Evolutionary conservation across 495 filamentous ascomycete genomes (phyloP).

Genomic region (Aspergillus saccharolyticus): DNA sequence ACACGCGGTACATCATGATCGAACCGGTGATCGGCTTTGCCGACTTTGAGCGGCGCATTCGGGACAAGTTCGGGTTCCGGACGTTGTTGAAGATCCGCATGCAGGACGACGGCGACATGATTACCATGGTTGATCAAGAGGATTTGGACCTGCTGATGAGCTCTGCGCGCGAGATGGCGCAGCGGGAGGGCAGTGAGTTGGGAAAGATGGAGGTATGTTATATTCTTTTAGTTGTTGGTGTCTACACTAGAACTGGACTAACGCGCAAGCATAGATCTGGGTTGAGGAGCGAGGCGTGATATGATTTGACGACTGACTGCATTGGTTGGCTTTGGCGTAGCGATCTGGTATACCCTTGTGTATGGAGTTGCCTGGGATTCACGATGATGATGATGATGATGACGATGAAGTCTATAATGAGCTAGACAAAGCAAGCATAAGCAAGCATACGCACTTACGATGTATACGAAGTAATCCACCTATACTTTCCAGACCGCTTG

Average conservation of each 20-base stretch:
- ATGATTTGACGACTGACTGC: slow-evolving; percentile 13
- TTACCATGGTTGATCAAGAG: slow-evolving; percentile 94
- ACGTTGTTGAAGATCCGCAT: slow-evolving; percentile 76
- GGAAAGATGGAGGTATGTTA: slow-evolving; percentile 90
- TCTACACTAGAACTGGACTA: not conserved
- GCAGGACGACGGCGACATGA: slow-evolving; percentile 84
- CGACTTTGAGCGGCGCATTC: slow-evolving; percentile 70
- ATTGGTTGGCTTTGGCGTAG: not conserved
- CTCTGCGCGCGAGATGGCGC: slow-evolving; percentile 60
- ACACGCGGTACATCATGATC: slow-evolving; percentile 93
- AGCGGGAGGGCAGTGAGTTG: slow-evolving; percentile 71
- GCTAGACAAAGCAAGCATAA: not conserved
- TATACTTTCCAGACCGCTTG: too few species aligned
- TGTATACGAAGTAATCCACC: too few species aligned
- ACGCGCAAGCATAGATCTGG: slow-evolving; percentile 53
- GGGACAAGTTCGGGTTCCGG: slow-evolving; percentile 75
- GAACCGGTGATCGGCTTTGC: slow-evolving; percentile 63
- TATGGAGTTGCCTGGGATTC: not conserved
- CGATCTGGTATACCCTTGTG: slow-evolving; percentile 18
- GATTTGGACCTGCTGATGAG: slow-evolving; percentile 83
- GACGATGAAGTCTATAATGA: not conserved
- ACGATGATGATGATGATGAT: not conserved
- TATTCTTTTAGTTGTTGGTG: not conserved
- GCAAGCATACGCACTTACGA: too few species aligned
- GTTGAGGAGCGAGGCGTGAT: slow-evolving; percentile 50